A percentile compares a stretch with the other conserved stretches of the same genome.
Evolutionary conservation across 1,284 basidiomycete species (phyloP).

Genomic region (Boletus semigastroideus): DNA sequence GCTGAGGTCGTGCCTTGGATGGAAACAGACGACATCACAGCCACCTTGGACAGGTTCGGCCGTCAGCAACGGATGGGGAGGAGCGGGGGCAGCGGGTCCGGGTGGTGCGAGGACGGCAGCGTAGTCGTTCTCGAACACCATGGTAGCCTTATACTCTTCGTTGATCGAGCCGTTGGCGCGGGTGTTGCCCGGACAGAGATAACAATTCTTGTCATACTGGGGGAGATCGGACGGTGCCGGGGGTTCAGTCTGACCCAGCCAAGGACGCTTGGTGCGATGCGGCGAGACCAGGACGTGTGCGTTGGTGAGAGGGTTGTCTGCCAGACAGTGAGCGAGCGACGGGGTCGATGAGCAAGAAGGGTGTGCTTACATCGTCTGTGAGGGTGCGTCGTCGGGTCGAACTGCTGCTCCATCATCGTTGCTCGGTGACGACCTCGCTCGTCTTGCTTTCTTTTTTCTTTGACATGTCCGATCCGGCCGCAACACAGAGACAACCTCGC

Average conservation of each 20-base stretch:
- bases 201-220: slow-evolving; percentile 78
- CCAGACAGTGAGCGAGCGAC: slow-evolving; percentile 21
- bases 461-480: slow-evolving; percentile 30
- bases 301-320: slow-evolving; percentile 76
- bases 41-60: slow-evolving; percentile 76
- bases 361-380: slow-evolving; percentile 64
- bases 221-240: slow-evolving; percentile 57
- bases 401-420: slow-evolving; percentile 51
- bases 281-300: slow-evolving; percentile 85
- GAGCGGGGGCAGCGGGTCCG: slow-evolving; percentile 43
- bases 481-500: slow-evolving; percentile 48
- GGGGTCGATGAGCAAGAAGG: slow-evolving; percentile 6
- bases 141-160: slow-evolving; percentile 68
- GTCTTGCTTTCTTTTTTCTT: not conserved
- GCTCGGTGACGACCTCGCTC: not conserved
- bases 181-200: slow-evolving; percentile 87
- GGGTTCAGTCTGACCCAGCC: slow-evolving; percentile 82
- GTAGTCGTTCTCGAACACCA: slow-evolving; percentile 84
- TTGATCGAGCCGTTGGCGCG: slow-evolving; percentile 79
- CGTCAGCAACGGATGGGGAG: slow-evolving; percentile 65
- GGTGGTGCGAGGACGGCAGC: slow-evolving; percentile 75
- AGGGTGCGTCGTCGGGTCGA: slow-evolving; percentile 66
- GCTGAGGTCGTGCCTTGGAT: slow-evolving; percentile 89
- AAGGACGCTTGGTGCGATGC: slow-evolving; percentile 80
- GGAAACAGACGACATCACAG: slow-evolving; percentile 91